phyloP scores from a whole-genome alignment of 805 yeast species.

The Soucietia sequanensis region DNA sequence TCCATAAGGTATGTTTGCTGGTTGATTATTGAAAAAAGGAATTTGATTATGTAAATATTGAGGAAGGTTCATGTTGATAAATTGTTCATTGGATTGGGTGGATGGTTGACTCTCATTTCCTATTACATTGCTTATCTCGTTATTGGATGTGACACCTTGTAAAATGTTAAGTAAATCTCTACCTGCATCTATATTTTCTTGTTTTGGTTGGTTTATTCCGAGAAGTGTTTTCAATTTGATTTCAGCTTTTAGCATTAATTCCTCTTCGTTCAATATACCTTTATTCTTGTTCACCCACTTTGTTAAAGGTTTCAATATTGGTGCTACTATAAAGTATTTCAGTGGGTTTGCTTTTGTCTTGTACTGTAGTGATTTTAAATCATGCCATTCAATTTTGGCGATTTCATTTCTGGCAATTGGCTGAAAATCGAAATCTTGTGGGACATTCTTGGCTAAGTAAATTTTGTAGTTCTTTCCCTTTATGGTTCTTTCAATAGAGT shows the following conservation, averaged over 20 bases:
- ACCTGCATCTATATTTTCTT: constrained; percentile 59
- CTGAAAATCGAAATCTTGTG: constrained; percentile 69
- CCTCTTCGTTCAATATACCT: constrained; percentile 50
- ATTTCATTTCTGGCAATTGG: constrained; percentile 91
- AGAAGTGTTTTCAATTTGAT: constrained; percentile 59
- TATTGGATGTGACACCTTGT: constrained; percentile 29
- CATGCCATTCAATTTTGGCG: constrained; percentile 76
- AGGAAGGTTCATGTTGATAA: constrained; percentile 28
- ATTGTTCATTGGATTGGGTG: constrained; percentile 2
- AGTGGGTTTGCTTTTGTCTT: constrained; percentile 38
- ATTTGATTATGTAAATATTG: constrained; percentile 28
- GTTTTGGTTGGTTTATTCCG: constrained; percentile 47
- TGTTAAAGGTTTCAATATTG: constrained; percentile 50
- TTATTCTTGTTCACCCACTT: constrained; percentile 57
- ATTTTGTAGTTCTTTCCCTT: constrained; percentile 84
- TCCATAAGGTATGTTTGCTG: constrained; percentile 2
- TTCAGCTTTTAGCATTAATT: constrained; percentile 63
- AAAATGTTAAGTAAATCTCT: constrained; percentile 70
- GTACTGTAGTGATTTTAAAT: constrained; percentile 45
- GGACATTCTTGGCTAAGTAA: constrained; percentile 72
- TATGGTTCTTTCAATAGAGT: constrained; percentile 77
- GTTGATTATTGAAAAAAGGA: constrained; percentile 14
- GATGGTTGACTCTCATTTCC: constrained; percentile 1
- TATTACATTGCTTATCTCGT: background rate
- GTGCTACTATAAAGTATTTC: constrained; percentile 44